Base-by-base conservation (phyloP, 2,329 filamentous ascomycete species). In the Aspergillus clavatus region DNA sequence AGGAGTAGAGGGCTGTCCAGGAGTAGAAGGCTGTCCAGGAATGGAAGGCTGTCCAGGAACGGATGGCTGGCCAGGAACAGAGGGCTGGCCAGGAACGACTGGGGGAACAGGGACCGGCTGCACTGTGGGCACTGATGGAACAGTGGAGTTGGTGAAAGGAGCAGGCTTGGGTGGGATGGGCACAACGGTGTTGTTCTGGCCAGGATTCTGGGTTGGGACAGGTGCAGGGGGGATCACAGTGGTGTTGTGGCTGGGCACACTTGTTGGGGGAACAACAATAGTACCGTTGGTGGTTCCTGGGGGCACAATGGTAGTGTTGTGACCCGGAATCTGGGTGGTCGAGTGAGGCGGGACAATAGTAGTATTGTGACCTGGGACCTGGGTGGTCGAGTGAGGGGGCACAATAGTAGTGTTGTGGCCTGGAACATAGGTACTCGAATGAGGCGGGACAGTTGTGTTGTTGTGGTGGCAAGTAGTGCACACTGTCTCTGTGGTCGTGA, bases 111-210 rank as follows among this genome's bases (percentile, higher is more conserved):
- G 45, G 26, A 21, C 18, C 3, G 31, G 31, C 31, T 21, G 29
- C 10, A 28, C 26, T 8, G 29, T 33, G 14, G 29, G 28, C n/a
- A 31, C 28, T 14, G 28, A 31, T 26, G 53, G 47, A 18, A 38
- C 24, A 38, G 43, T 35, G 8, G 7, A 18, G 31, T 35, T 35
- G 31, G 36, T 24, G 38, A 43, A 41, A 35, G 54, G 47, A 23
- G 37, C 45, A 8, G 56, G 55, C 40, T 45, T 44, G 5, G 41
- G 45, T n/a, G 42, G 8, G 14, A 48, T 45, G 11, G 48, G 45
- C 12, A 22, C 22, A 24, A 39, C 33, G 22, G 53, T 58, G 42
- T 43, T 45, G 45, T 50, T 53, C 38, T 48, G 55, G 51, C 50
- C 46, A n/a, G n/a, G n/a, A n/a, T 22, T 40, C 41, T 21, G 14